Base-by-base conservation (phyloP, 345 rosid genomes). In the Rhodomyrtus tomentosa region DNA sequence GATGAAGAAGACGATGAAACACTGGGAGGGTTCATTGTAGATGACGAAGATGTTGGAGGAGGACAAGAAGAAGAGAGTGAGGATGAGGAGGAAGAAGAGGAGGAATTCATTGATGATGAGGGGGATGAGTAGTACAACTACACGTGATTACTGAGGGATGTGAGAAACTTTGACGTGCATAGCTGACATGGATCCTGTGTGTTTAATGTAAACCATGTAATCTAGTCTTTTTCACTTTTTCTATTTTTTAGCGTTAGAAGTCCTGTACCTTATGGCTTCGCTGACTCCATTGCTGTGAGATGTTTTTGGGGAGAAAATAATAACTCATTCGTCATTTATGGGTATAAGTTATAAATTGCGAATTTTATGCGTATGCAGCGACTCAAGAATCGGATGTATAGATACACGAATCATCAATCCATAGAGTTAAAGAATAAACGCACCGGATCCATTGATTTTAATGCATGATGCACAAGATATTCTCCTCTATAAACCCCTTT, bases 1-100 rank as follows among this genome's bases (percentile, higher is more conserved):
- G 45, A 90, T 14, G 92, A 91, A 4, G 93, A 89, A 25, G 93
- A 90, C 32, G 93, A 92, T 87, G 98, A 92, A 79, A 93, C 93
- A 5, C 87, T 95, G 42, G 96, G 96, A 24, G 98, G 95, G 56
- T 94, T 93, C 88, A 93, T 95, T 89, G 93, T 92, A 84, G 87
- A 85, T 40, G 96, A 93, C 80, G 91, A 90, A 50, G 89, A 92
- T 58, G 89, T 42, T 2, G 87, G 89, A 79, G 7, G 73, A 84
- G 89, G 89, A 58, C 89, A 84, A 18, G 86, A 87, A 49, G 89
- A 87, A 16, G 90, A 87, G 15, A 93, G 87, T 76, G 86, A 85
- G 25, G 79, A 68, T 13, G 87, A 86, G 18, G 90, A 88, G 0
- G 93, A 89, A 5, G 42, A 40, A 40, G 42, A 40, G 42, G 84